Conservation (phyloP, 257 asterid species). For the Primulina huaijiensis region DNA sequence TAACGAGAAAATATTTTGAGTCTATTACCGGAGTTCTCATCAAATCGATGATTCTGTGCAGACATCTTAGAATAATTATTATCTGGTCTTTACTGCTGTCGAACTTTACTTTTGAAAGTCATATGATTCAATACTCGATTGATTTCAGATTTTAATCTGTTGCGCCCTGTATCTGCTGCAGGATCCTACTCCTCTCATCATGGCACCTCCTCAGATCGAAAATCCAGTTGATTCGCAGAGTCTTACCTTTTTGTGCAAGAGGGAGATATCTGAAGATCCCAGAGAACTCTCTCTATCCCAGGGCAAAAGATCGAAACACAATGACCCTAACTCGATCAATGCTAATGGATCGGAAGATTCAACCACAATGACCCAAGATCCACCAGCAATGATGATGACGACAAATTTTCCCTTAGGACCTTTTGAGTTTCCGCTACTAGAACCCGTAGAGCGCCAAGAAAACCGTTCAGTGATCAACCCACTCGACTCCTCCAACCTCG, state of each 20-base stretch:
- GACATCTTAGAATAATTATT: background rate
- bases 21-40: too few relatives aligned
- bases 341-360: constrained; percentile 96
- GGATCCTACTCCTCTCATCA: constrained; percentile 44
- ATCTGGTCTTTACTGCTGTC: background rate
- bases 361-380: constrained; percentile 83
- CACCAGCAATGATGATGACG: constrained; percentile 59
- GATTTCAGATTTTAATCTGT: background rate
- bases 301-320: constrained; percentile 62
- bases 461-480: constrained; percentile 35
- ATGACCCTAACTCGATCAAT: constrained; percentile 76
- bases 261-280: constrained; percentile 74
- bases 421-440: constrained; percentile 64
- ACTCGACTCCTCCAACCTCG: constrained; percentile 80
- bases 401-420: constrained; percentile 56
- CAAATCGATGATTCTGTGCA: background rate
- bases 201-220: constrained; percentile 50
- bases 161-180: constrained; percentile 22
- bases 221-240: constrained; percentile 32
- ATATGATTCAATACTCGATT: background rate
- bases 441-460: constrained; percentile 57
- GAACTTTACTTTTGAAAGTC: background rate
- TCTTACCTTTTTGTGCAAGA: constrained; percentile 65
- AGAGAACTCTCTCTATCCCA: constrained; percentile 67
- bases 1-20: too few relatives aligned